A percentile compares a stretch with the other conserved stretches of the same genome.
phyloP scores from a whole-genome alignment of 2,329 filamentous ascomycete species.

The Trichoderma arundinaceum region DNA sequence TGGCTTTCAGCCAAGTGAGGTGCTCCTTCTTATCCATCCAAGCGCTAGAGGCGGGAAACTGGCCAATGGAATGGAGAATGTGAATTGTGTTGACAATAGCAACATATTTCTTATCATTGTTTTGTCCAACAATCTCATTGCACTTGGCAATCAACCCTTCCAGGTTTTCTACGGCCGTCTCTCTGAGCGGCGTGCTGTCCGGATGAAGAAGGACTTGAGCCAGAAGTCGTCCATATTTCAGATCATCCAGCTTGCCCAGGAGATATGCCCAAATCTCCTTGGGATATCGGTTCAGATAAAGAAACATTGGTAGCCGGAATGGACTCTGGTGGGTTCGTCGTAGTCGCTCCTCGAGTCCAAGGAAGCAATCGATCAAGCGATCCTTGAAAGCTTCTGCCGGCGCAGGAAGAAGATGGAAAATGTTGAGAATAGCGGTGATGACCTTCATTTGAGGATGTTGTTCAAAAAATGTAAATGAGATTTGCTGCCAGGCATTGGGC shows the following conservation, averaged over 20 bases:
- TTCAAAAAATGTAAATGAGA: constrained; percentile 93
- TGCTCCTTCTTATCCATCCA: constrained; percentile 75
- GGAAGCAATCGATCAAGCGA: constrained; percentile 84
- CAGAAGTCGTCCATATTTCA: constrained; percentile 88
- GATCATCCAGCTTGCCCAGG: constrained; percentile 77
- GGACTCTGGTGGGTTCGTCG: constrained; percentile 88
- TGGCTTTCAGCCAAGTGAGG: constrained; percentile 64
- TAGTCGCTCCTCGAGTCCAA: constrained; percentile 84
- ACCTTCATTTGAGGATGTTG: constrained; percentile 93
- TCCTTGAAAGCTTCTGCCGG: constrained; percentile 92
- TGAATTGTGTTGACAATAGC: constrained; percentile 88
- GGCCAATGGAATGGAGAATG: constrained; percentile 77
- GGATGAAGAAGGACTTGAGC: constrained; percentile 81
- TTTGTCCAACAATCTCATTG: constrained; percentile 66
- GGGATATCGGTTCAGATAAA: constrained; percentile 91
- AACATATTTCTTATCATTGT: constrained; percentile 70
- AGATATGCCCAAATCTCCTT: constrained; percentile 86
- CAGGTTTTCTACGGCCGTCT: constrained; percentile 74
- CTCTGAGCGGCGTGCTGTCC: constrained; percentile 75
- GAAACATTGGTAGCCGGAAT: constrained; percentile 87
- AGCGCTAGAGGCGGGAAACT: constrained; percentile 62
- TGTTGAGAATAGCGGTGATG: constrained; percentile 91
- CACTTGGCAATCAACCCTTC: constrained; percentile 73
- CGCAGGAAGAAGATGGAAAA: constrained; percentile 93
- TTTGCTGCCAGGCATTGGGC: constrained; percentile 77